Percentiles rank a stretch among this genome's conserved stretches.
Evolutionary conservation across 129 eudicot species (phyloP).

Genomic region (Daucus carota): DNA sequence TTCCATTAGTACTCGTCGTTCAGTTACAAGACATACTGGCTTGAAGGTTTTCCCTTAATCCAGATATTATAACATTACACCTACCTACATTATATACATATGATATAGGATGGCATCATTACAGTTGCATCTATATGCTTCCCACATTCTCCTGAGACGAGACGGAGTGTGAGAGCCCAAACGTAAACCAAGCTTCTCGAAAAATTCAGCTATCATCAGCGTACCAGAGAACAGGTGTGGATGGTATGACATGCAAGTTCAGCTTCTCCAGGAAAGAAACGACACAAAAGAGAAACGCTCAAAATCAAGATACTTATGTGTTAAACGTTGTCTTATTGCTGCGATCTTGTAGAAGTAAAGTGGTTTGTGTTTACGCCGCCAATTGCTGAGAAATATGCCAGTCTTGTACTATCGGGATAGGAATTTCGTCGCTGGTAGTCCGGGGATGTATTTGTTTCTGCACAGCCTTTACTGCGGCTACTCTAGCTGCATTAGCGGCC

Average conservation of each 20-base stretch:
- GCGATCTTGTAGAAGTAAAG: neutral
- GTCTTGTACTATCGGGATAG: slow-evolving; percentile 23
- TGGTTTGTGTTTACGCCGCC: slow-evolving; percentile 14
- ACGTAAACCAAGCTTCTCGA: slow-evolving; percentile 6
- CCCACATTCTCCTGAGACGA: neutral
- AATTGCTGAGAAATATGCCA: slow-evolving; percentile 24
- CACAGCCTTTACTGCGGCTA: slow-evolving; percentile 88
- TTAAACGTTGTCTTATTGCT: neutral
- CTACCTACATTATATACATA: slow-evolving; percentile 38
- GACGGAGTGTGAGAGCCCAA: neutral
- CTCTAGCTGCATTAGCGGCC: slow-evolving; percentile 94
- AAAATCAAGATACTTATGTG: neutral
- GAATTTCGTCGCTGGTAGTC: slow-evolving; percentile 51
- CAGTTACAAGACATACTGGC: slow-evolving; percentile 32
- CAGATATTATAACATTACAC: slow-evolving; percentile 28
- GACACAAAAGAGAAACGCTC: no score
- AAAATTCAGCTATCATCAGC: slow-evolving; percentile 1
- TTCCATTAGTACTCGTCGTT: slow-evolving; percentile 4
- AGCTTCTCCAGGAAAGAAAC: slow-evolving; percentile 15
- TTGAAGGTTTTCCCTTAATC: slow-evolving; percentile 27
- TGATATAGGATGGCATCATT: neutral
- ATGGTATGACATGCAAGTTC: neutral
- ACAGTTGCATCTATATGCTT: neutral
- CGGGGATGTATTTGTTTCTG: slow-evolving; percentile 84
- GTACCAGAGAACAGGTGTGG: slow-evolving; percentile 4